Conservation (phyloP, 2,329 filamentous ascomycete genomes). For the Aspergillus pseudoglaucus region DNA sequence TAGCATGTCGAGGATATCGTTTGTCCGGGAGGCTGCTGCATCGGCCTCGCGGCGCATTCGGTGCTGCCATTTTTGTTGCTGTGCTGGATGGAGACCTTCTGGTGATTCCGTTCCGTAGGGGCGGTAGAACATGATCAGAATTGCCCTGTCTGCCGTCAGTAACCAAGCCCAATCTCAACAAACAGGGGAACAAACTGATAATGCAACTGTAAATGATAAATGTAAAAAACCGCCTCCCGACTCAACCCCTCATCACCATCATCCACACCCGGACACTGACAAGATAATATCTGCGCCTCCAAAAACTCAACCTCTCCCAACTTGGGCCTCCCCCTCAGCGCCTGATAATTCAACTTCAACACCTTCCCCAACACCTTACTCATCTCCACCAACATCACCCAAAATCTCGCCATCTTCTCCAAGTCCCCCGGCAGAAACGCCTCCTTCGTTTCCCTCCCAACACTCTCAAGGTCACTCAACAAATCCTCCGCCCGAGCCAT, state of each 20-base stretch:
- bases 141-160: slow-evolving; percentile 13
- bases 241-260: slow-evolving; percentile 10
- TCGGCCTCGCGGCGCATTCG: slow-evolving; percentile 17
- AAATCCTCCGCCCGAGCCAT: slow-evolving; percentile 24
- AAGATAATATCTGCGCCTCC: slow-evolving; percentile 14
- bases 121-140: slow-evolving; percentile 24
- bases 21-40: slow-evolving; percentile 20
- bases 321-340: slow-evolving; percentile 10
- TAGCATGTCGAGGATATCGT: slow-evolving; percentile 20
- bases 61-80: slow-evolving; percentile 15
- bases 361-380: slow-evolving; percentile 19
- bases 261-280: slow-evolving; percentile 12
- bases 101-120: slow-evolving; percentile 17
- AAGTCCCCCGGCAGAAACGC: slow-evolving; percentile 17
- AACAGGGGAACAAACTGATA: slow-evolving; percentile 16
- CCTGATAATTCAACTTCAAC: slow-evolving; percentile 20
- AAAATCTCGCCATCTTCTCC: slow-evolving; percentile 14
- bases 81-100: slow-evolving; percentile 7
- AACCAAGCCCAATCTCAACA: background rate
- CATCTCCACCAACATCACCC: slow-evolving; percentile 22
- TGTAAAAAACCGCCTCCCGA: slow-evolving; percentile 12
- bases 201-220: slow-evolving; percentile 23
- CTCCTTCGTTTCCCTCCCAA: slow-evolving; percentile 5
- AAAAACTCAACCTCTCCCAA: slow-evolving; percentile 15
- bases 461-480: slow-evolving; percentile 14